Evolutionary conservation across 75 land plant genomes (phyloP).

Genomic region (Cupressus sempervirens): DNA sequence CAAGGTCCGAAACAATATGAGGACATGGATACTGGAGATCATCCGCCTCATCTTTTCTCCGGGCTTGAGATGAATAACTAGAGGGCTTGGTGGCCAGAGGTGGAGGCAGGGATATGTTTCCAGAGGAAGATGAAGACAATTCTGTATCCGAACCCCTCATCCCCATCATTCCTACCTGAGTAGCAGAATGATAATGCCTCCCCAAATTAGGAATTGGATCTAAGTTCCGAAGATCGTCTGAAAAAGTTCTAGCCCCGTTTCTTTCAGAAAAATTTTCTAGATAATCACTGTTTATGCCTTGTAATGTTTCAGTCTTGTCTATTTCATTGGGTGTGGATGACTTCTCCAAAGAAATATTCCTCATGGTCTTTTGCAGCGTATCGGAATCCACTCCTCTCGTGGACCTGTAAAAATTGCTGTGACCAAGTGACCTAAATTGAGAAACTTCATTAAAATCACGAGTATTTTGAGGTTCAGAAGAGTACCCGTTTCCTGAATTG

Average conservation of each 20-base stretch:
- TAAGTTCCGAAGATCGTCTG: background rate
- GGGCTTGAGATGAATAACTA: constrained; percentile 9
- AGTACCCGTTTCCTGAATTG: constrained; percentile 7
- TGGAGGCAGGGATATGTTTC: background rate
- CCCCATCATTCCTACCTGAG: background rate
- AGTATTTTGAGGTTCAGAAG: background rate
- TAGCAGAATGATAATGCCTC: constrained; percentile 7
- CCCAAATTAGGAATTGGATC: background rate
- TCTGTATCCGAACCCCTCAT: background rate
- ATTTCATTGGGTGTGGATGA: background rate
- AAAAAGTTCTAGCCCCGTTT: background rate
- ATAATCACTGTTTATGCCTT: background rate
- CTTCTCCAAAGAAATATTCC: background rate
- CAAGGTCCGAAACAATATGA: constrained; percentile 26
- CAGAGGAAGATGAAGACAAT: background rate
- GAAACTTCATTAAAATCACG: background rate
- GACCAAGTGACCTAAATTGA: background rate
- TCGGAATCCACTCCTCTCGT: background rate
- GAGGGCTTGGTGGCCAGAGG: constrained; percentile 23
- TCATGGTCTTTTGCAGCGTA: background rate
- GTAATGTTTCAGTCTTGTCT: background rate
- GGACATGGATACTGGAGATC: background rate
- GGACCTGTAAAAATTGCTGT: background rate
- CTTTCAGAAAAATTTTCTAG: background rate
- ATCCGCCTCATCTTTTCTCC: constrained; percentile 12